Base-by-base conservation (phyloP, 805 yeast species). In the Suhomyces prunicola region DNA sequence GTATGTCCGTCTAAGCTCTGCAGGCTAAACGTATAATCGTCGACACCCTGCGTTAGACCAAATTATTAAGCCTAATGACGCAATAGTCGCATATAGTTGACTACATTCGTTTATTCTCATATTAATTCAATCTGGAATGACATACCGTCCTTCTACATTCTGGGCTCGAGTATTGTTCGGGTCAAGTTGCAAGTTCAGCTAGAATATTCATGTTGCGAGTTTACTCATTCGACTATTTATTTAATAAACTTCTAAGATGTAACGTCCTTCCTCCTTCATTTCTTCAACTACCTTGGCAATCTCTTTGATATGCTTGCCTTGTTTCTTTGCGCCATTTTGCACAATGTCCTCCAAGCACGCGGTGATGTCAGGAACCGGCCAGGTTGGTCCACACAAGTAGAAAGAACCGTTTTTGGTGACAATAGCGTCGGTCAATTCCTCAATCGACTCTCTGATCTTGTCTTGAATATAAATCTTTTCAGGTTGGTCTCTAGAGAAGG, bases 301-400 rank as follows among this genome's bases (percentile, higher is more conserved):
- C 62, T 92, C 96, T 53, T 88, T 76, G 62, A 80, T 78, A 49
- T 78, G 81, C 50, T 60, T 64, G 52, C 94, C 96, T 51, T 76
- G 79, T 58, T 75, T 77, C 50, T 74, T 77, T 24, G 96, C 96
- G 58, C 89, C 96, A 46, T 81, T 80, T 23, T 71, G 70, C 49
- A 91, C 79, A 61, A 93, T 87, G 58, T 90, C 96, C 65, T 87
- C 87, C 60, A 93, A 77, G 63, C 97, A 96, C 44, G 86, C 87
- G 50, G 97, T 88, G 63, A 93, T 88, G 69, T 92, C 97, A 9
- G 98, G 97, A 65, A 93, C 97, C 33, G 98, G 98, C 98, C 98
- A 93, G 2, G 97, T 93, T 44, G 98, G 98, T 57, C 98, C 98
- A 84, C 98, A 93, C 68, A 93, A 80, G 76, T 93, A 93, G 82